Conservation (phyloP, 139 green algal genomes). For the Monoraphidium neglectum region DNA sequence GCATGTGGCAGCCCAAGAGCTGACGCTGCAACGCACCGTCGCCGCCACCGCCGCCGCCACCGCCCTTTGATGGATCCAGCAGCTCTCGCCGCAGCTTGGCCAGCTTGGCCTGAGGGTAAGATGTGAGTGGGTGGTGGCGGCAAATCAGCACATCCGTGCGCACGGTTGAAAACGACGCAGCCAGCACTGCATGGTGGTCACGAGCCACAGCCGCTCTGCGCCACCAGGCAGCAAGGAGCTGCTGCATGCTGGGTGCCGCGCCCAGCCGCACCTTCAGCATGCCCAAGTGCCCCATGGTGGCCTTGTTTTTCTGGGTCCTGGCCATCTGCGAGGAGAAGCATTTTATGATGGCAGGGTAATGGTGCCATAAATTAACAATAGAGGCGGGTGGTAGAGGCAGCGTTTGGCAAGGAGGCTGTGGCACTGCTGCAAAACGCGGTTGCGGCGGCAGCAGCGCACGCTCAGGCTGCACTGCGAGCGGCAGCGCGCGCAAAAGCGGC, state of each 20-base stretch:
- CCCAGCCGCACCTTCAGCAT: slow-evolving; percentile 80
- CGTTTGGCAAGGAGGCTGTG: too few species aligned
- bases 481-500: too few species aligned
- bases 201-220: not conserved
- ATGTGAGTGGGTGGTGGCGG: not conserved
- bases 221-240: not conserved
- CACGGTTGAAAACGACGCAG: not conserved
- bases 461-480: too few species aligned
- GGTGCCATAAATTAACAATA: too few species aligned
- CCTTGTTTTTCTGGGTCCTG: slow-evolving; percentile 99
- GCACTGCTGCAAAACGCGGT: too few species aligned
- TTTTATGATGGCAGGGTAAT: not conserved
- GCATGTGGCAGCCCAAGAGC: not conserved
- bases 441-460: too few species aligned
- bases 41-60: slow-evolving; percentile 79
- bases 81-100: slow-evolving; percentile 96
- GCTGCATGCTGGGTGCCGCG: not conserved
- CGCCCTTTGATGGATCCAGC: slow-evolving; percentile 74
- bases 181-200: not conserved
- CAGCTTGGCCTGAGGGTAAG: slow-evolving; percentile 89
- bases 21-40: slow-evolving; percentile 41
- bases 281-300: slow-evolving; percentile 89
- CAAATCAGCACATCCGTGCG: not conserved
- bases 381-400: too few species aligned
- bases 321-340: slow-evolving; percentile 81